Evolutionary conservation across 768 basidiomycete genomes (phyloP).

Genomic region (Podaxis carcinomalis): DNA sequence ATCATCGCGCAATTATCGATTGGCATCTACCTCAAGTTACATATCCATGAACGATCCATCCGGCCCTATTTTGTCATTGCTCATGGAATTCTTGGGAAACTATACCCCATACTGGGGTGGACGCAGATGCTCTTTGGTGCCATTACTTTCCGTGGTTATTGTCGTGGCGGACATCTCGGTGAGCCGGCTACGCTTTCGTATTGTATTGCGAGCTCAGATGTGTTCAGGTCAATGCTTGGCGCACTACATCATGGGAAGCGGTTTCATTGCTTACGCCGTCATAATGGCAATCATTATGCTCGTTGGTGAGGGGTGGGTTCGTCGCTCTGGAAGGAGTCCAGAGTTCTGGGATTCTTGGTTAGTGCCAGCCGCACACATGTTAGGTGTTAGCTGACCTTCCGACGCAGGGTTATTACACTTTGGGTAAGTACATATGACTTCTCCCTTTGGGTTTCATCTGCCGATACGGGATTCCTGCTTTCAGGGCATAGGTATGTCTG

Average conservation of each 20-base stretch:
- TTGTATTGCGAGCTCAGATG: neutral
- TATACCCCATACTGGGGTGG: constrained; percentile 86
- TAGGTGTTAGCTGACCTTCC: neutral
- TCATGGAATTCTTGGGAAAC: constrained; percentile 80
- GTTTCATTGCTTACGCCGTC: constrained; percentile 83
- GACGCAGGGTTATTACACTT: constrained; percentile 39
- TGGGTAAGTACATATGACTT: constrained; percentile 35
- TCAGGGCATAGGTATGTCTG: constrained; percentile 55
- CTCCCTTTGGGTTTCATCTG: neutral
- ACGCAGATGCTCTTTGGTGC: constrained; percentile 85
- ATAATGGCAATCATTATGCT: constrained; percentile 78
- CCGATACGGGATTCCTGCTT: neutral
- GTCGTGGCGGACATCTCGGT: constrained; percentile 67
- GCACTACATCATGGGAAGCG: constrained; percentile 88
- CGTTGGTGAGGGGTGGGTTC: constrained; percentile 75
- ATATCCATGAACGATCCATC: constrained; percentile 74
- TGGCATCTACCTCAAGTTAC: constrained; percentile 90
- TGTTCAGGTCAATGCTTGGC: constrained; percentile 73
- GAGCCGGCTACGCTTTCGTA: constrained; percentile 9
- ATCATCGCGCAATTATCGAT: constrained; percentile 62
- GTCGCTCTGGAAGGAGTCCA: constrained; percentile 66
- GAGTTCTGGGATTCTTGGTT: constrained; percentile 85
- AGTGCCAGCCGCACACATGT: constrained; percentile 17
- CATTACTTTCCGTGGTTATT: constrained; percentile 71
- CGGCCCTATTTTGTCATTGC: constrained; percentile 66